These are phyloP conservation scores for Peronosclerospora sorghi DNA, from an alignment of 352 stramenopile species.

Conservation along the genomic window DNA sequence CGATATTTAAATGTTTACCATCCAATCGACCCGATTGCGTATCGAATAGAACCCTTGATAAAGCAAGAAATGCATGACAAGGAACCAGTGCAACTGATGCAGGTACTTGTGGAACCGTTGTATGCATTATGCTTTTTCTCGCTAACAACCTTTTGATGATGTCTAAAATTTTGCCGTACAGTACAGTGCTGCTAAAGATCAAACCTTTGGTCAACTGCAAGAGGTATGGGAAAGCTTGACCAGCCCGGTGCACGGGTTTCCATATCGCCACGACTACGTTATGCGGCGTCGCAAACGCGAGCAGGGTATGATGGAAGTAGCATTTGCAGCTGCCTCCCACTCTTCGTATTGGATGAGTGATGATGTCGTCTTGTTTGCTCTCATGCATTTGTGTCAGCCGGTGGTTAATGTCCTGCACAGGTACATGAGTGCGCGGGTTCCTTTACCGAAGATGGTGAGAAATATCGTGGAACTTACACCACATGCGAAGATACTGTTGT, in stretches of 20 bases:
- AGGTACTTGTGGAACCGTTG: slow-evolving; percentile 21
- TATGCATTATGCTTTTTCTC: not conserved
- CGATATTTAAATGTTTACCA: slow-evolving; percentile 90
- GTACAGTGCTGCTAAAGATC: slow-evolving; percentile 48
- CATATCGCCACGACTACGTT: slow-evolving; percentile 73
- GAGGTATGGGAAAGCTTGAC: slow-evolving; percentile 62
- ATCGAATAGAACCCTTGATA: slow-evolving; percentile 84
- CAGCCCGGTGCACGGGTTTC: slow-evolving; percentile 60
- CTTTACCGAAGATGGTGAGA: slow-evolving; percentile 61
- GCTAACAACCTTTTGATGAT: no score
- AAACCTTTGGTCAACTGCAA: slow-evolving; percentile 68
- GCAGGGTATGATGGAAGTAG: slow-evolving; percentile 81
- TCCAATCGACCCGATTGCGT: slow-evolving; percentile 87
- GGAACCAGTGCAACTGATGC: slow-evolving; percentile 66
- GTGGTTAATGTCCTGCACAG: slow-evolving; percentile 71
- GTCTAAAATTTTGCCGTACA: no score
- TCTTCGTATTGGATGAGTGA: slow-evolving; percentile 86
- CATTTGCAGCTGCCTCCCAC: slow-evolving; percentile 70
- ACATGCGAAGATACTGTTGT: slow-evolving; percentile 50
- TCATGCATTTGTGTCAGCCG: slow-evolving; percentile 79
- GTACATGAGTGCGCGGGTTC: slow-evolving; percentile 67
- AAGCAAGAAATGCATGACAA: slow-evolving; percentile 84
- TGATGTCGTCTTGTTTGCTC: slow-evolving; percentile 76
- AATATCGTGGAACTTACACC: slow-evolving; percentile 75
- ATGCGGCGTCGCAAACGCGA: slow-evolving; percentile 64